Percentiles rank a stretch among this genome's conserved stretches.
Evolutionary conservation across 208 protist genomes (phyloP).

Genomic region (Trypanosoma vivax): DNA sequence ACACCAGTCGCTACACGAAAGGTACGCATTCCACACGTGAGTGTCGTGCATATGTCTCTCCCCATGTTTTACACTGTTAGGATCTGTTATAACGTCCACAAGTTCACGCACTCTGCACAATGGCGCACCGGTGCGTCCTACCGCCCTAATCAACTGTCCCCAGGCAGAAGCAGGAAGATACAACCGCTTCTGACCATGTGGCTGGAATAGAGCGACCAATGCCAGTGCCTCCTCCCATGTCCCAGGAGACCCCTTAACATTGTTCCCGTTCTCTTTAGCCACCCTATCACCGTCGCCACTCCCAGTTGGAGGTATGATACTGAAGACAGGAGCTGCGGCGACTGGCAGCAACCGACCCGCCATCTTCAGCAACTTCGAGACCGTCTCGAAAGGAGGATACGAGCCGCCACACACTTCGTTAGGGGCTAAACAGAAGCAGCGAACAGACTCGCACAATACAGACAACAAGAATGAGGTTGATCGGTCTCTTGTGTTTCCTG

Average conservation of each 20-base stretch:
- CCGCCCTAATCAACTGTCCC: slow-evolving; percentile 50
- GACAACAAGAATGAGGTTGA: slow-evolving; percentile 6
- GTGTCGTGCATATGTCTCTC: slow-evolving; percentile 33
- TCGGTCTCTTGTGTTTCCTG: background rate
- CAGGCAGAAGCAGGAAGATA: slow-evolving; percentile 67
- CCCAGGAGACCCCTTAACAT: background rate
- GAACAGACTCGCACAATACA: slow-evolving; percentile 22
- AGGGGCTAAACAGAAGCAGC: background rate
- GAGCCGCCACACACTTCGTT: background rate
- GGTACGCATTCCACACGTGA: slow-evolving; percentile 69
- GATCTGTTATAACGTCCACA: slow-evolving; percentile 56
- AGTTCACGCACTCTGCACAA: slow-evolving; percentile 30
- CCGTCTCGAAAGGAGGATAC: slow-evolving; percentile 12
- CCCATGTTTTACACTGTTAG: slow-evolving; percentile 28
- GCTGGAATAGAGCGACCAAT: slow-evolving; percentile 6
- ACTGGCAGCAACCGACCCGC: slow-evolving; percentile 9
- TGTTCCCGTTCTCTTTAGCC: background rate
- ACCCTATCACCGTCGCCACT: background rate
- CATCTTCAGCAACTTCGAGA: background rate
- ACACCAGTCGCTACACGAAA: slow-evolving; percentile 25
- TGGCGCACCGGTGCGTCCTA: slow-evolving; percentile 47
- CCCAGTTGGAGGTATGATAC: slow-evolving; percentile 11
- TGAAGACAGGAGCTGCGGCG: slow-evolving; percentile 18
- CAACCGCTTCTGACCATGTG: background rate
- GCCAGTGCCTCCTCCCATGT: slow-evolving; percentile 15